Conservation (phyloP, 345 rosid genomes). For the Rhodamnia rubescens region DNA sequence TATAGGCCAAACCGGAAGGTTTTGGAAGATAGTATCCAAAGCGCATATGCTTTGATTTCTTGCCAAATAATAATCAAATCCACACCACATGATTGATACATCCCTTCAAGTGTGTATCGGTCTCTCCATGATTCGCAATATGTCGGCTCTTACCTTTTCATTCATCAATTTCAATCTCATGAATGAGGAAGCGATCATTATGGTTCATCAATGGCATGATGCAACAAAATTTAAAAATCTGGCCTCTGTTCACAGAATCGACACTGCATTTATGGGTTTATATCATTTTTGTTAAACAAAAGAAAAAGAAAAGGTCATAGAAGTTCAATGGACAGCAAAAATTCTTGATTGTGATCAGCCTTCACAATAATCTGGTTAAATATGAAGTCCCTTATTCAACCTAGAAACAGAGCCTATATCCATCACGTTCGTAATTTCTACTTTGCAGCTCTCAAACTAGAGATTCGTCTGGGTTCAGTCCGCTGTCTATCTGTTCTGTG, state of each 20-base stretch:
- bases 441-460: neutral
- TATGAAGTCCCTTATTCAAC: no score
- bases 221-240: neutral
- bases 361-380: no score
- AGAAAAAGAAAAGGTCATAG: neutral
- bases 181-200: neutral
- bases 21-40: neutral
- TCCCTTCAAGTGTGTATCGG: neutral
- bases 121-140: neutral
- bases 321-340: neutral
- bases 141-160: neutral
- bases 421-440: neutral
- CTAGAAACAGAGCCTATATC: neutral
- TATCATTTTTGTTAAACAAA: neutral
- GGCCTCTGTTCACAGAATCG: neutral
- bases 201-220: neutral
- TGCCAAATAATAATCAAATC: neutral
- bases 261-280: neutral
- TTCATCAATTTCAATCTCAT: neutral
- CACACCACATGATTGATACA: neutral
- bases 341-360: no score
- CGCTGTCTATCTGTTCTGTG: neutral
- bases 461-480: neutral
- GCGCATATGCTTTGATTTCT: conserved; percentile 4
- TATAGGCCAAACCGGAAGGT: neutral